These are phyloP conservation scores for Pseudocohnilembus persalinus DNA, from an alignment of 169 alveolate species.

Conservation along the genomic window DNA sequence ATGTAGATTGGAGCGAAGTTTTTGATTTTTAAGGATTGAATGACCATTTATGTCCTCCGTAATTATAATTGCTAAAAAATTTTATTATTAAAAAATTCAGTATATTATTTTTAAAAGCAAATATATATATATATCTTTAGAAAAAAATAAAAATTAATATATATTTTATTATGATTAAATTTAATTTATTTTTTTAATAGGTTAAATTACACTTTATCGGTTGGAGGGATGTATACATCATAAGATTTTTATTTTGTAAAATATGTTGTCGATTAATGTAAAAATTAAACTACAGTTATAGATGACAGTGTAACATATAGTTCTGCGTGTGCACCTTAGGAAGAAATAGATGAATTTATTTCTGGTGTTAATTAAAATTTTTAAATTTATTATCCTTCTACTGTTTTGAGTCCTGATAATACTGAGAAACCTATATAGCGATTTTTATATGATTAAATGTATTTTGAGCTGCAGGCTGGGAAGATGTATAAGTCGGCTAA, in stretches of 20 bases:
- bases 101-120: background rate
- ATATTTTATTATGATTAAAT: no score
- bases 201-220: background rate
- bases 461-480: background rate
- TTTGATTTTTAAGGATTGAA: background rate
- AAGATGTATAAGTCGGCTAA: background rate
- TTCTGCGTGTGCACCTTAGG: background rate
- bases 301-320: background rate
- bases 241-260: background rate
- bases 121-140: no score
- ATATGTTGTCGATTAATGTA: background rate
- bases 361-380: no score
- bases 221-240: background rate
- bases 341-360: background rate
- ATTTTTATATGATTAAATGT: background rate
- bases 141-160: no score
- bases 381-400: background rate
- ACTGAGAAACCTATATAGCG: background rate
- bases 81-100: no score
- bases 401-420: background rate
- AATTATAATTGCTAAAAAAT: no score
- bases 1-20: background rate
- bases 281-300: background rate
- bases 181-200: background rate
- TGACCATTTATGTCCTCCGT: background rate